phyloP scores from a whole-genome alignment of 257 asterid species.

The Ophiorrhiza pumila region DNA sequence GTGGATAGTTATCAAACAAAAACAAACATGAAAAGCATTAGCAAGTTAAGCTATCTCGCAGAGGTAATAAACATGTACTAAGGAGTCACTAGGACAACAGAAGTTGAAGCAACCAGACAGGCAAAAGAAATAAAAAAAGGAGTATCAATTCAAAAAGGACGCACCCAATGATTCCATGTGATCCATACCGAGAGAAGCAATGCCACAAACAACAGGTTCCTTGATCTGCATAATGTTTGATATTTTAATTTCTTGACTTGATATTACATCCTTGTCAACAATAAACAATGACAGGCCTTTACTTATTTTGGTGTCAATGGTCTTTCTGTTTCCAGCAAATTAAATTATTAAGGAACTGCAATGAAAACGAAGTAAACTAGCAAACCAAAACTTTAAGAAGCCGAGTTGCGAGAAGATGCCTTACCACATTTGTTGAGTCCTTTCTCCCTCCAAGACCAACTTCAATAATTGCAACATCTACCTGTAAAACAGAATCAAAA shows the following conservation, averaged over 20 bases:
- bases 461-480: constrained; percentile 89
- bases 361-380: neutral
- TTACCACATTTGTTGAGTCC: constrained; percentile 96
- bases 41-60: neutral
- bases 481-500: constrained; percentile 43
- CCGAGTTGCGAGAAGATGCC: constrained; percentile 16
- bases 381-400: neutral
- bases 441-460: constrained; percentile 92
- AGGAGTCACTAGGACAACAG: neutral
- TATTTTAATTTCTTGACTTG: constrained; percentile 4
- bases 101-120: constrained; percentile 9
- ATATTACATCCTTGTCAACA: neutral
- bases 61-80: neutral
- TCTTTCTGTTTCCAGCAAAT: neutral
- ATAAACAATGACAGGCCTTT: neutral
- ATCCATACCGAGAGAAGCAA: constrained; percentile 90
- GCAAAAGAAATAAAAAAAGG: neutral
- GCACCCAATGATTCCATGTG: constrained; percentile 87
- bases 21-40: neutral
- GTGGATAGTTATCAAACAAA: neutral
- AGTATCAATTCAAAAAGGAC: constrained; percentile 18
- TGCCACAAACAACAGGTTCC: constrained; percentile 85
- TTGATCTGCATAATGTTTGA: constrained; percentile 52
- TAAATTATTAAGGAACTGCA: neutral
- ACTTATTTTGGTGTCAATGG: neutral